Conservation (phyloP, 2,329 filamentous ascomycete species). For the Fusarium gaditjirri region DNA sequence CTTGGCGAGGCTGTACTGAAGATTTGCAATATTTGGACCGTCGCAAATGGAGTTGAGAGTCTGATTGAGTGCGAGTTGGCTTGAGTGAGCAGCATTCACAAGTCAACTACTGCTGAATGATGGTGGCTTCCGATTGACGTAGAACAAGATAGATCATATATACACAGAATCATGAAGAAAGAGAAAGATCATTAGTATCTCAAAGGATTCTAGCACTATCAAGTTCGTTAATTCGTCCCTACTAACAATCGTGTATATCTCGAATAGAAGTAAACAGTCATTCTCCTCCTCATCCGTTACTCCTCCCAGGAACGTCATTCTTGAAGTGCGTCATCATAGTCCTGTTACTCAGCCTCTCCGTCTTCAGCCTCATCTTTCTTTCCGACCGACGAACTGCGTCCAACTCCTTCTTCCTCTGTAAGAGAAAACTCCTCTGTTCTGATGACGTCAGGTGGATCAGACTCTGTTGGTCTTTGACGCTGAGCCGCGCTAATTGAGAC, state of each 20-base stretch:
- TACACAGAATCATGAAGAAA: neutral
- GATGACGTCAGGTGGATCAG: conserved; percentile 32
- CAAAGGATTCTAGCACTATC: rapidly evolving
- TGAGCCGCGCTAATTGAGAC: conserved; percentile 16
- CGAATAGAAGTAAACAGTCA: conserved; percentile 46
- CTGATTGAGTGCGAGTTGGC: conserved; percentile 51
- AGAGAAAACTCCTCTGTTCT: conserved; percentile 22
- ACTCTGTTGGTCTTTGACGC: conserved; percentile 32
- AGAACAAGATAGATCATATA: neutral
- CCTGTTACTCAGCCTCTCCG: conserved; percentile 25
- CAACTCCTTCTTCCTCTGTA: conserved; percentile 29
- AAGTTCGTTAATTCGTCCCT: rapidly evolving
- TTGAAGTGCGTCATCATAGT: conserved; percentile 26
- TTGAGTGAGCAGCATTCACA: neutral
- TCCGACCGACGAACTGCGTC: conserved; percentile 9
- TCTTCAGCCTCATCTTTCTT: conserved; percentile 6
- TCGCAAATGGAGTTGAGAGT: conserved; percentile 50
- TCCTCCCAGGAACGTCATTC: conserved; percentile 19
- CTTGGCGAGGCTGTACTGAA: conserved; percentile 49
- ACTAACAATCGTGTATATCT: rapidly evolving
- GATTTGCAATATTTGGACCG: conserved; percentile 50
- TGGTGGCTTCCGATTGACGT: rapidly evolving
- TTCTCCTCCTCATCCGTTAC: conserved; percentile 24
- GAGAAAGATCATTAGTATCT: rapidly evolving
- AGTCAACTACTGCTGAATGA: rapidly evolving